Evolutionary conservation across 371 early-diverging fungal species (phyloP).

Genomic region (Lichtheimia ramosa): DNA sequence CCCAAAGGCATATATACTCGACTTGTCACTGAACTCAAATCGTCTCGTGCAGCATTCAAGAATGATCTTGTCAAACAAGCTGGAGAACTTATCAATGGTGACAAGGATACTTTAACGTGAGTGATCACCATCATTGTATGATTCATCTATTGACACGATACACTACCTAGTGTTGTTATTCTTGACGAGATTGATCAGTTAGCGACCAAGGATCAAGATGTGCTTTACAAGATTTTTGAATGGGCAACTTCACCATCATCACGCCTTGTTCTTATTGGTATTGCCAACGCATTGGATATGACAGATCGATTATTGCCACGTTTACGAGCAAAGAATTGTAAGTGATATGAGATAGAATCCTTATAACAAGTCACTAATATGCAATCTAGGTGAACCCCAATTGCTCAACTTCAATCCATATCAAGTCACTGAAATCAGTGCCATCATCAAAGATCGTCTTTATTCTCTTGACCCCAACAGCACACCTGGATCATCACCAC

Average conservation of each 20-base stretch:
- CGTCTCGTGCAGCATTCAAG: conserved; percentile 15
- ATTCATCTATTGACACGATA: too few species aligned
- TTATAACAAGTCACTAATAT: not conserved
- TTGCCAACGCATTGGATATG: conserved; percentile 93
- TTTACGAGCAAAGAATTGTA: conserved; percentile 79
- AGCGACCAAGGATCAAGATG: conserved; percentile 77
- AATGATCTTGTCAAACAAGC: conserved; percentile 37
- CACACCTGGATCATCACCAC: conserved; percentile 9
- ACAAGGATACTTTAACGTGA: conserved; percentile 46
- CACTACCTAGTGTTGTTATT: conserved; percentile 62
- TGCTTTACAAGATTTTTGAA: conserved; percentile 88
- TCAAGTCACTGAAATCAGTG: conserved; percentile 74
- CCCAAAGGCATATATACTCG: conserved; percentile 70
- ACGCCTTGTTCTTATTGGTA: conserved; percentile 84
- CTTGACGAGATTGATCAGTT: conserved; percentile 94
- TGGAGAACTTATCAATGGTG: conserved; percentile 30
- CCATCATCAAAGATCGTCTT: conserved; percentile 83
- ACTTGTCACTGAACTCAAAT: conserved; percentile 55
- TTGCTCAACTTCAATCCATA: conserved; percentile 88
- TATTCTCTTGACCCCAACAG: conserved; percentile 33
- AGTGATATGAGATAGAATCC: not conserved
- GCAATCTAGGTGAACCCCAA: conserved; percentile 63
- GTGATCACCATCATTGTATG: not conserved
- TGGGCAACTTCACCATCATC: conserved; percentile 66
- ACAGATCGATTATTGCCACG: conserved; percentile 88